phyloP scores from a whole-genome alignment of 768 basidiomycete species.

The Pisolithus marmoratus region DNA sequence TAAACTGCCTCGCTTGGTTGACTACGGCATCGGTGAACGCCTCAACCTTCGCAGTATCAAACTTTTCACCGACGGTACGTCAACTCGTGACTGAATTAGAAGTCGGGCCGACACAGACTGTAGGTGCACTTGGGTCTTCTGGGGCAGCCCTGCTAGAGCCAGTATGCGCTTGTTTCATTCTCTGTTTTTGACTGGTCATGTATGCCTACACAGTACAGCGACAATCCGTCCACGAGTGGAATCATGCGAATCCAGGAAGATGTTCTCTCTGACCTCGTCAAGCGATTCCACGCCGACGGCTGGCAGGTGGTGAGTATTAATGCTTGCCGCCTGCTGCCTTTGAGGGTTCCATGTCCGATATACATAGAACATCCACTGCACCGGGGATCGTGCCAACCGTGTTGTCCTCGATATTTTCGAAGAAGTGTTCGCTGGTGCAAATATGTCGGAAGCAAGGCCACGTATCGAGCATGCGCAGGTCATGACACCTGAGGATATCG shows the following conservation, averaged over 20 bases:
- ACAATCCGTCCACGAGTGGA: conserved; percentile 67
- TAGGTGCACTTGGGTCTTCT: conserved; percentile 86
- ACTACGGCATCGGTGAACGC: conserved; percentile 50
- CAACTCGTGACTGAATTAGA: background rate
- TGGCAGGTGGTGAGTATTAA: conserved; percentile 73
- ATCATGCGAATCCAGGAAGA: conserved; percentile 58
- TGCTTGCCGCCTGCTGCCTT: background rate
- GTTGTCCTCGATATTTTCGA: conserved; percentile 83
- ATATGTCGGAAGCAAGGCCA: conserved; percentile 48
- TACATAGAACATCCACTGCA: conserved; percentile 78
- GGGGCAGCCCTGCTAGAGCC: conserved; percentile 86
- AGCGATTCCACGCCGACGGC: conserved; percentile 61
- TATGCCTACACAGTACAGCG: conserved; percentile 48
- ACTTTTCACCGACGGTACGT: conserved; percentile 66
- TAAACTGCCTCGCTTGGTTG: conserved; percentile 49
- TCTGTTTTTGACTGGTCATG: background rate
- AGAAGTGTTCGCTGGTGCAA: conserved; percentile 36
- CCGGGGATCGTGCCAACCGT: conserved; percentile 84
- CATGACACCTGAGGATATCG: conserved; percentile 62
- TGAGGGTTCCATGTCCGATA: too few relatives aligned
- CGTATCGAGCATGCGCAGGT: conserved; percentile 95
- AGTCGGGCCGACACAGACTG: conserved; percentile 2
- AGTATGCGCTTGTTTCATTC: conserved; percentile 7
- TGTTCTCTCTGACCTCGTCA: conserved; percentile 47
- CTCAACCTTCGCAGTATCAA: conserved; percentile 65